phyloP scores from a whole-genome alignment of 2,329 filamentous ascomycete species.

The Fusarium mundagurra region DNA sequence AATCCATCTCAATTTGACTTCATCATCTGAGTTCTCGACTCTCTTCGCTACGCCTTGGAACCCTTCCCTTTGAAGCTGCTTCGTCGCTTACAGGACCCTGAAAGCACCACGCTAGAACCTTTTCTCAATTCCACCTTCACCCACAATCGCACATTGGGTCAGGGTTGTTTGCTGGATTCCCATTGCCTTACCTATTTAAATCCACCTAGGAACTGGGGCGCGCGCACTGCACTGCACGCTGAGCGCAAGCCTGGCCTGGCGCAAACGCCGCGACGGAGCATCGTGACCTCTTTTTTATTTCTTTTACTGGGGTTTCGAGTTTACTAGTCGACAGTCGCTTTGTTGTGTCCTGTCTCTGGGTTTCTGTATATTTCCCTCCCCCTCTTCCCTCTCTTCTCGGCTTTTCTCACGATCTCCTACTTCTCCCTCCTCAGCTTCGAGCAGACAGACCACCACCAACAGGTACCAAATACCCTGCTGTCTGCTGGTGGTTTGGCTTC shows the following conservation, averaged over 20 bases:
- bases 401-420: slow-evolving; percentile 18
- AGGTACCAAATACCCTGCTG: slow-evolving; percentile 30
- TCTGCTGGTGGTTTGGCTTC: slow-evolving; percentile 34
- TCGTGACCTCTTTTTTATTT: slow-evolving; percentile 42
- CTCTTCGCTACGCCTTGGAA: neutral
- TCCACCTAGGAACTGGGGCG: slow-evolving; percentile 39
- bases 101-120: slow-evolving; percentile 33
- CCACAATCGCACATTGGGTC: slow-evolving; percentile 38
- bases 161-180: slow-evolving; percentile 35
- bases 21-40: slow-evolving; percentile 11
- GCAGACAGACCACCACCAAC: slow-evolving; percentile 19
- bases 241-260: slow-evolving; percentile 32
- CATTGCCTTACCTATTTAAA: slow-evolving; percentile 35
- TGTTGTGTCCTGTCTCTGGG: slow-evolving; percentile 3
- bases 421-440: neutral
- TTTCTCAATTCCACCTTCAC: slow-evolving; percentile 43
- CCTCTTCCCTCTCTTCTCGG: slow-evolving; percentile 8
- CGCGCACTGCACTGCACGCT: slow-evolving; percentile 25
- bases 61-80: neutral
- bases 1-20: slow-evolving; percentile 1
- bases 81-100: slow-evolving; percentile 23
- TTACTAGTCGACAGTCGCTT: slow-evolving; percentile 21
- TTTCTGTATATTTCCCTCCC: slow-evolving; percentile 21
- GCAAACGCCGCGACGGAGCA: slow-evolving; percentile 44
- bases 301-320: slow-evolving; percentile 30